Conservation (phyloP, 208 protist species). For the Leishmania turanica region DNA sequence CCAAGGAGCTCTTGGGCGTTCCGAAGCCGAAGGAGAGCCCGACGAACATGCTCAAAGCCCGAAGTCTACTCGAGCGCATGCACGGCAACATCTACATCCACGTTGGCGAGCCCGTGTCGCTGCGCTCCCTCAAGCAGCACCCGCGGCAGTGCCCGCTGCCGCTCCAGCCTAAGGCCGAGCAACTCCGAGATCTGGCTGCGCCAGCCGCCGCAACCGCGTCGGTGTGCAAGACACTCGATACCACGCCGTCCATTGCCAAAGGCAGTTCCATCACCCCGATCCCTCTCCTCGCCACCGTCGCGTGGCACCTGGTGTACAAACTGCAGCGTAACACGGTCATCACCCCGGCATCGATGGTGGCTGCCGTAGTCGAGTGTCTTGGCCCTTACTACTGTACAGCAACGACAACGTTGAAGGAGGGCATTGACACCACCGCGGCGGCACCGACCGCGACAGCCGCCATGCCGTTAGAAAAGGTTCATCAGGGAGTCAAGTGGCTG, state of each 20-base stretch:
- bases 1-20: conserved; percentile 87
- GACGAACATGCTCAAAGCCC: conserved; percentile 68
- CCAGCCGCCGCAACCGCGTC: neutral
- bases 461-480: conserved; percentile 26
- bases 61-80: conserved; percentile 46
- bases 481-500: conserved; percentile 59
- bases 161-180: conserved; percentile 38
- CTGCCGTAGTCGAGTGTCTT: conserved; percentile 63
- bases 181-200: neutral
- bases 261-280: conserved; percentile 28
- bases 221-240: conserved; percentile 10
- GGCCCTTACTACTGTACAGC: conserved; percentile 15
- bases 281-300: conserved; percentile 49
- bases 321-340: conserved; percentile 79
- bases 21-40: conserved; percentile 82
- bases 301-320: conserved; percentile 63
- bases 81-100: conserved; percentile 87
- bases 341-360: conserved; percentile 77
- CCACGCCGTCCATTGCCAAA: conserved; percentile 18
- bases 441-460: neutral
- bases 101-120: conserved; percentile 78
- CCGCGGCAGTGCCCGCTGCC: conserved; percentile 46
- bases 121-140: conserved; percentile 41
- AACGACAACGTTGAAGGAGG: neutral
- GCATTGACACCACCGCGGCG: conserved; percentile 3